Evolutionary conservation across 1,139 yeast genomes (phyloP).

Genomic region (Blastobotrys buckinghamii): DNA sequence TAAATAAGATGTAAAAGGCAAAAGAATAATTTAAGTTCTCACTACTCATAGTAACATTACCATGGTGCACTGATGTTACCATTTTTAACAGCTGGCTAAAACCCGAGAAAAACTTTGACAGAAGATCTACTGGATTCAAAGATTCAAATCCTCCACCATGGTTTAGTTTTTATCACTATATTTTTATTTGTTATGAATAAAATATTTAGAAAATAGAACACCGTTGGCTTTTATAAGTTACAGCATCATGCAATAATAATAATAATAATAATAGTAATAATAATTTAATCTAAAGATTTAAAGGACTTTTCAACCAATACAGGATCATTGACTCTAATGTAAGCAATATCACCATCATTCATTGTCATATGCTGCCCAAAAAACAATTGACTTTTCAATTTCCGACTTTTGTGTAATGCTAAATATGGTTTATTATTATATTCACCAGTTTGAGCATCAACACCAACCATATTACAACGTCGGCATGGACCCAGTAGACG

Average conservation of each 20-base stretch:
- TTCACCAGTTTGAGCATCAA: constrained; percentile 33
- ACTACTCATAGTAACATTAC: too few species aligned
- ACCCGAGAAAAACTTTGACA: too few species aligned
- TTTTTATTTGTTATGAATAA: not conserved
- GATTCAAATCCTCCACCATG: too few species aligned
- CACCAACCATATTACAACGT: constrained; percentile 40
- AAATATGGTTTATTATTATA: constrained; percentile 35
- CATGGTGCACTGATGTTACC: too few species aligned
- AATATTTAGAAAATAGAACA: not conserved
- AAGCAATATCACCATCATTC: constrained; percentile 1
- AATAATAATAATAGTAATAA: too few species aligned
- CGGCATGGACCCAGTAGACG: constrained; percentile 32
- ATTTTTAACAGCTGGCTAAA: too few species aligned
- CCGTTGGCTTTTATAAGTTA: not conserved
- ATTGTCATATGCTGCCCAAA: constrained; percentile 23
- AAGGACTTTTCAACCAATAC: not conserved
- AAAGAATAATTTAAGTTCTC: too few species aligned
- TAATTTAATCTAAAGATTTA: not conserved
- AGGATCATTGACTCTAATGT: not conserved
- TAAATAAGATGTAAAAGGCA: too few species aligned
- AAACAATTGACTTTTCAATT: constrained; percentile 17
- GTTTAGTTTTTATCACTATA: not conserved
- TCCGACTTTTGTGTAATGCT: constrained; percentile 27
- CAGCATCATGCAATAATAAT: not conserved
- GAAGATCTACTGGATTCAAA: too few species aligned